Evolutionary conservation across 306 rosid species (phyloP).

Genomic region (Geum urbanum): DNA sequence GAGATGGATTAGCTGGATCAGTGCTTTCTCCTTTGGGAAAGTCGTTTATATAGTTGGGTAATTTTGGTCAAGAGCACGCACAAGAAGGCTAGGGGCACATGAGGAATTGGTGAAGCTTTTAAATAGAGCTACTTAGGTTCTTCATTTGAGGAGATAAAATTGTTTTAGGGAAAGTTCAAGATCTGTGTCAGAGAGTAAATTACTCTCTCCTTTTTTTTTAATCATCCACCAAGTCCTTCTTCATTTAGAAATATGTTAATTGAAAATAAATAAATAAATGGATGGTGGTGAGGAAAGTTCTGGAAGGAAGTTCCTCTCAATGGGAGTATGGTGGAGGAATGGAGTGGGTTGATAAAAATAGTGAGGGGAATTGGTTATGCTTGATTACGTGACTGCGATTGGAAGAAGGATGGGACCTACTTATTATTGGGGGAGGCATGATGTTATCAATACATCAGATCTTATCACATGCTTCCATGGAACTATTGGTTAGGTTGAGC

Average conservation of each 20-base stretch:
- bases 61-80: background rate
- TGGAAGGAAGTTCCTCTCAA: conserved; percentile 35
- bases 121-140: conserved; percentile 1
- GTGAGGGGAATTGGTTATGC: conserved; percentile 12
- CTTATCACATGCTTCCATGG: background rate
- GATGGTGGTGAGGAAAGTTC: conserved; percentile 42
- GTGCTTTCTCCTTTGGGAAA: conserved; percentile 28
- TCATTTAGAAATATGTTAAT: conserved; percentile 12
- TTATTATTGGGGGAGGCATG: conserved; percentile 15
- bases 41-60: conserved; percentile 29
- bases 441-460: background rate
- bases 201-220: background rate
- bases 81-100: background rate
- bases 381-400: conserved; percentile 11
- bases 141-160: background rate
- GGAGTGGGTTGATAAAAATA: conserved; percentile 16
- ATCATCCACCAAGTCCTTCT: conserved; percentile 11
- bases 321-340: conserved; percentile 20
- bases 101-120: background rate
- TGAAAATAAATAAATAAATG: background rate
- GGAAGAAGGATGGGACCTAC: background rate
- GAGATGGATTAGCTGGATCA: background rate
- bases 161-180: conserved; percentile 43
- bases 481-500: too few species aligned
- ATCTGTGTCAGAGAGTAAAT: conserved; percentile 4